Percentiles rank a stretch among this genome's conserved stretches.
phyloP scores from a whole-genome alignment of 2,329 filamentous ascomycete genomes.

The Zasmidium citrigriseum region DNA sequence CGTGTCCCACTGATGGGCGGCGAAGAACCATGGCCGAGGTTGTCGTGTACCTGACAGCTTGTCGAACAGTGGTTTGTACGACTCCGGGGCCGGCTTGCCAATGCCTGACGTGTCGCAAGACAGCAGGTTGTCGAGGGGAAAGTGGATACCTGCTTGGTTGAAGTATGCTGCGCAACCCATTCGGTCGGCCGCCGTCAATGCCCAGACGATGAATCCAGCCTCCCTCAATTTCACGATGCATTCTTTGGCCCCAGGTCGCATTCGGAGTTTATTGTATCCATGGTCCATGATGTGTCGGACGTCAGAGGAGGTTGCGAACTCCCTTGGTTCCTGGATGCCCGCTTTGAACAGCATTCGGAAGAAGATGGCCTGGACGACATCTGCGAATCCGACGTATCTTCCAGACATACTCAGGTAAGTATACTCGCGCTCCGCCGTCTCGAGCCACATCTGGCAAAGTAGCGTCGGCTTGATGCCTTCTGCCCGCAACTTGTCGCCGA shows the following conservation, averaged over 20 bases:
- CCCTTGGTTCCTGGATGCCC: conserved; percentile 45
- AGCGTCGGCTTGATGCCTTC: conserved; percentile 43
- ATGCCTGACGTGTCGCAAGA: conserved; percentile 51
- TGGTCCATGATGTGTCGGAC: conserved; percentile 38
- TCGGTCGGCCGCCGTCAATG: conserved; percentile 53
- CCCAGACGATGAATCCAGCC: conserved; percentile 55
- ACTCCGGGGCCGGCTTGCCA: conserved; percentile 51
- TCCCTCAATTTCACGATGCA: conserved; percentile 45
- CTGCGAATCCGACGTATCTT: conserved; percentile 43
- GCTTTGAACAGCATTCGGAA: conserved; percentile 49
- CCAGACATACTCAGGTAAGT: conserved; percentile 49
- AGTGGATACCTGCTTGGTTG: conserved; percentile 45
- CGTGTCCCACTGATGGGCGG: conserved; percentile 61
- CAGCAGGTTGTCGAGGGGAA: conserved; percentile 52
- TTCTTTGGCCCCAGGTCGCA: conserved; percentile 42
- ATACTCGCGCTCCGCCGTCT: conserved; percentile 49
- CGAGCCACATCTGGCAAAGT: conserved; percentile 50
- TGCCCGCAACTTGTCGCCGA: conserved; percentile 42
- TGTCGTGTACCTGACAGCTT: conserved; percentile 37
- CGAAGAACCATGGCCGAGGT: conserved; percentile 53
- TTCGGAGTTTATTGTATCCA: conserved; percentile 34
- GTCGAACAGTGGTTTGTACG: conserved; percentile 48
- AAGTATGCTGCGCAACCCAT: conserved; percentile 55
- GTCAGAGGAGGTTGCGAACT: conserved; percentile 45
- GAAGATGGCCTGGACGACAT: conserved; percentile 48